Percentiles rank a stretch among this genome's conserved stretches.
These are phyloP conservation scores for Geotrichum klebahnii DNA, from an alignment of 1,139 yeast genomes.

Conservation along the genomic window DNA sequence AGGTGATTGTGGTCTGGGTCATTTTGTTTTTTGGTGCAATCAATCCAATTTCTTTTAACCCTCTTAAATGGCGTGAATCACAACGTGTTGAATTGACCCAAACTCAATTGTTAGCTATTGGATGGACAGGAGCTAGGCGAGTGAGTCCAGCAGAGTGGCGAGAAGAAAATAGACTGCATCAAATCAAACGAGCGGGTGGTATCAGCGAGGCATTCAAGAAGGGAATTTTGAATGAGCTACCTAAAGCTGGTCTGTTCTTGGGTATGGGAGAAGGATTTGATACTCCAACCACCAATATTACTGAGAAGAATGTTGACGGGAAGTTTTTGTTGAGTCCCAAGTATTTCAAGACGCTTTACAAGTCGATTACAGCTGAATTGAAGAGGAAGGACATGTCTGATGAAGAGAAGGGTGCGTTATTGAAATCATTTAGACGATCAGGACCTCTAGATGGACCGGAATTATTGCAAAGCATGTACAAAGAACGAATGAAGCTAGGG, in stretches of 20 bases:
- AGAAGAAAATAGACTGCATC: conserved; percentile 48
- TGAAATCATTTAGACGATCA: conserved; percentile 30
- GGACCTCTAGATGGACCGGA: conserved; percentile 36
- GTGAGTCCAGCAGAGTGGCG: conserved; percentile 68
- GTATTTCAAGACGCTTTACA: conserved; percentile 31
- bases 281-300: conserved; percentile 13
- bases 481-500: conserved; percentile 28
- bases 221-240: conserved; percentile 60
- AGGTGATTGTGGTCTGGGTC: conserved; percentile 53
- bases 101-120: conserved; percentile 61
- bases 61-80: conserved; percentile 34
- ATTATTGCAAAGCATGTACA: conserved; percentile 30
- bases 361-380: conserved; percentile 26
- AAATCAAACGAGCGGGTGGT: conserved; percentile 69
- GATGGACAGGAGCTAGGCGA: conserved; percentile 89
- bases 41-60: conserved; percentile 64
- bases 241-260: conserved; percentile 55
- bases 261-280: conserved; percentile 73
- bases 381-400: conserved; percentile 23
- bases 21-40: conserved; percentile 64
- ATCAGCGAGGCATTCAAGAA: conserved; percentile 70
- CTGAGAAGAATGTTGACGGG: conserved; percentile 23
- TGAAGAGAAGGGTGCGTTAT: conserved; percentile 26
- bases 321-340: conserved; percentile 31
- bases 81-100: conserved; percentile 36